A percentile compares a stretch with the other conserved stretches of the same genome.
Evolutionary conservation across 2,329 filamentous ascomycete genomes (phyloP).

Genomic region (Gyromitra esculenta): DNA sequence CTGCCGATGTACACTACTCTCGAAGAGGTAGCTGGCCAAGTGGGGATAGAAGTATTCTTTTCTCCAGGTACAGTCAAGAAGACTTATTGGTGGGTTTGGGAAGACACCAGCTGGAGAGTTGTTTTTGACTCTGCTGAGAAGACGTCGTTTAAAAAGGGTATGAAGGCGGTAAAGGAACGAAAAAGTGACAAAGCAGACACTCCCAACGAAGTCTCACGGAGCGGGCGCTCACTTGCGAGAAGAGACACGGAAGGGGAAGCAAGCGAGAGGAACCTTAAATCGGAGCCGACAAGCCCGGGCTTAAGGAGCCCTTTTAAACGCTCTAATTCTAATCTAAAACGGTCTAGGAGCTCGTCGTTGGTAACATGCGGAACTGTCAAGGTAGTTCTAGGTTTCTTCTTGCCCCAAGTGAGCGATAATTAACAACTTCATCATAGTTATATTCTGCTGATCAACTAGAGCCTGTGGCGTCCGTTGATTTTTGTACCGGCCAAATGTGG

Average conservation of each 20-base stretch:
- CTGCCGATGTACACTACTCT: slow-evolving; percentile 39
- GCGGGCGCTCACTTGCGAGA: slow-evolving; percentile 20
- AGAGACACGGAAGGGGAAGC: slow-evolving; percentile 5
- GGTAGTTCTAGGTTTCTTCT: slow-evolving; percentile 10
- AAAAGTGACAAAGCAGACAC: neutral
- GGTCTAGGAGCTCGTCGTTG: neutral
- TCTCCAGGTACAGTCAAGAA: neutral
- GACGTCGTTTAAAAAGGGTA: neutral
- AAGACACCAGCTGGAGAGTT: slow-evolving; percentile 35
- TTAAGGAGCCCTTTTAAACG: neutral
- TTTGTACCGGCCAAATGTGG: slow-evolving; percentile 47
- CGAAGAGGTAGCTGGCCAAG: slow-evolving; percentile 20
- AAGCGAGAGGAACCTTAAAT: slow-evolving; percentile 3
- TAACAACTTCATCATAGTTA: slow-evolving; percentile 12
- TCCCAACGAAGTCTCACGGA: neutral
- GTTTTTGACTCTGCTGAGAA: slow-evolving; percentile 28
- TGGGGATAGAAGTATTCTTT: slow-evolving; percentile 37
- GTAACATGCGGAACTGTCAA: slow-evolving; percentile 30
- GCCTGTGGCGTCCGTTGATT: slow-evolving; percentile 26
- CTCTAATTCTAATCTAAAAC: neutral
- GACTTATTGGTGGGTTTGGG: slow-evolving; percentile 49
- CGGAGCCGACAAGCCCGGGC: neutral
- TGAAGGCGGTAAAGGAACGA: neutral
- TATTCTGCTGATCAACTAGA: slow-evolving; percentile 25
- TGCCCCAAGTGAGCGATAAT: too few relatives aligned